Base-by-base conservation (phyloP, 2,329 filamentous ascomycete species). In the Arthrobotrys entomopaga region DNA sequence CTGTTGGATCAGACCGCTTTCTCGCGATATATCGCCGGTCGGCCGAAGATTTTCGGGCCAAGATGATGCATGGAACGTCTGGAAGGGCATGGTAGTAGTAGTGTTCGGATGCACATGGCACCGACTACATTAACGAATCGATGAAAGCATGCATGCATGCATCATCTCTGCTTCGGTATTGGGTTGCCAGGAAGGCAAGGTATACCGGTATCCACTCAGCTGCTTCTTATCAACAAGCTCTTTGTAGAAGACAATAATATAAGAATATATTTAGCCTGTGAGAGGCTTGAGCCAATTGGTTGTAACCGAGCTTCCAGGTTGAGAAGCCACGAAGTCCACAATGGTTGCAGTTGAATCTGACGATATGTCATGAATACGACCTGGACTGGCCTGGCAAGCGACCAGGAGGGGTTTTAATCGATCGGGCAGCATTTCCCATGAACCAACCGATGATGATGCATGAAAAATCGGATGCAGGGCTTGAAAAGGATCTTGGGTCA, bases 361-460 rank as follows among this genome's bases (percentile, higher is more conserved):
- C 63, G 20, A 66, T 59, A 66, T 54, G 64, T 66, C 64, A 66
- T 54, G 54, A 52, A 52, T 65, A 52, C 63, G 38, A 66, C 53
- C n/a, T 57, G 42, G 29, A 26, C n/a, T n/a, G n/a, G n/a, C n/a
- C n/a, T n/a, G n/a, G n/a, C n/a, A n/a, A n/a, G n/a, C n/a, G n/a
- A n/a, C n/a, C n/a, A n/a, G n/a, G n/a, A n/a, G n/a, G n/a, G n/a
- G n/a, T n/a, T 49, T 40, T 15, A 15, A 43, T 16, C 13, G n/a
- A 43, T 43, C 40, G 13, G 40, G 40, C 2, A 13, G 3, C 7
- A 7, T 26, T 7, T 26, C 24, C 24, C 24, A 26, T 26, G 24
- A 26, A 26, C 24, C 24, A 7, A 26, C 24, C 24, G 24, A 26
- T 26, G 24, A 26, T 26, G 7, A 26, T 26, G 24, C 24, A 26